These are phyloP conservation scores for Trichoderma afroharzianum DNA, from an alignment of 2,329 filamentous ascomycete genomes.

Conservation along the genomic window DNA sequence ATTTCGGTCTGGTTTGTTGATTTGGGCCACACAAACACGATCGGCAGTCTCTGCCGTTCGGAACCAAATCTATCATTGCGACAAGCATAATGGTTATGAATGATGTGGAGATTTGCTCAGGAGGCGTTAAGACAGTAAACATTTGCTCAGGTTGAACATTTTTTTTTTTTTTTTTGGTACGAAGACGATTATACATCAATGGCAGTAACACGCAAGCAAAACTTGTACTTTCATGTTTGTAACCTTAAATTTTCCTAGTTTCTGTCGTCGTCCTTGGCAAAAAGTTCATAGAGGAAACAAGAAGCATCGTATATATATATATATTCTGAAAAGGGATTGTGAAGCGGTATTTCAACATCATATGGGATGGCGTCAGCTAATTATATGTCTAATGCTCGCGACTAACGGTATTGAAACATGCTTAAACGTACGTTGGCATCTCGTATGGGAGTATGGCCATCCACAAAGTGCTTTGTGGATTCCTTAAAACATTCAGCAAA, in stretches of 20 bases:
- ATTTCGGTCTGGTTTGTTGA: background rate
- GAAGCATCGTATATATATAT: background rate
- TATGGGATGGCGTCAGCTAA: background rate
- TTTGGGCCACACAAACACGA: background rate
- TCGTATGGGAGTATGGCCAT: background rate
- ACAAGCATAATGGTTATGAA: background rate
- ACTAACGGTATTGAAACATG: background rate
- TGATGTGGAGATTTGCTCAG: background rate
- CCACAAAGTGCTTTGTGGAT: background rate
- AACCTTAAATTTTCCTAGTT: background rate
- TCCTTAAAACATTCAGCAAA: background rate
- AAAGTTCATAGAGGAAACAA: background rate
- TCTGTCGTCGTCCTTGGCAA: background rate
- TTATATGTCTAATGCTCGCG: background rate
- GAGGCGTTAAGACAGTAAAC: background rate
- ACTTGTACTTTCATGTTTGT: background rate
- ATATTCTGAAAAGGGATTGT: background rate
- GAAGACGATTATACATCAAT: background rate
- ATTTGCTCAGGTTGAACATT: background rate
- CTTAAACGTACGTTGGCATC: background rate
- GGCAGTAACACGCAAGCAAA: background rate
- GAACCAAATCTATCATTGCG: background rate
- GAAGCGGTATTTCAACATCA: background rate
- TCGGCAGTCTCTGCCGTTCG: background rate
- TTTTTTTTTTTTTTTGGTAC: background rate